These are phyloP conservation scores for Suhomyces pyralidae DNA, from an alignment of 805 yeast species.

Conservation along the genomic window DNA sequence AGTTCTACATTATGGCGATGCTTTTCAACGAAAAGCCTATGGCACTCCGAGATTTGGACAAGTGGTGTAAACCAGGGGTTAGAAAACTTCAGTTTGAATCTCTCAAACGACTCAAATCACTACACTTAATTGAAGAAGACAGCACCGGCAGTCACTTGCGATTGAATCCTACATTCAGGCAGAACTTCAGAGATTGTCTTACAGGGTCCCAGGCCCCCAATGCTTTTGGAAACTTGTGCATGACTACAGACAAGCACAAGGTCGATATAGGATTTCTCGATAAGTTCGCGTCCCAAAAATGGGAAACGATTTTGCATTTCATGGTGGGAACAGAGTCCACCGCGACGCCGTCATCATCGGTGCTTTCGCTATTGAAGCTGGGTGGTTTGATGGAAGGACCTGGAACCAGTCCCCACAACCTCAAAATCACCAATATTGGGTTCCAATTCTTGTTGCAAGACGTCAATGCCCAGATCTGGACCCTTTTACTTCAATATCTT, in stretches of 20 bases:
- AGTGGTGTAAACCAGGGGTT: conserved; percentile 69
- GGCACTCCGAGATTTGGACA: conserved; percentile 61
- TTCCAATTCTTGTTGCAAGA: conserved; percentile 93
- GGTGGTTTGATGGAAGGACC: conserved; percentile 84
- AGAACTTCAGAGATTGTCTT: conserved; percentile 74
- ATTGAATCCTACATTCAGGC: conserved; percentile 70
- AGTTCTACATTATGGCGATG: conserved; percentile 83
- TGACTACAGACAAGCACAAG: conserved; percentile 49
- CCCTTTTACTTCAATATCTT: conserved; percentile 79
- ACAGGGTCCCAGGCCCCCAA: conserved; percentile 69
- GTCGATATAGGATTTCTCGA: conserved; percentile 70
- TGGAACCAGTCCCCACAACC: conserved; percentile 29
- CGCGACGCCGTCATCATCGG: conserved; percentile 75
- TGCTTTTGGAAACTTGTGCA: conserved; percentile 75
- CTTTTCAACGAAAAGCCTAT: conserved; percentile 76
- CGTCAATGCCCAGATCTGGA: conserved; percentile 93
- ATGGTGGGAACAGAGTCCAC: conserved; percentile 91
- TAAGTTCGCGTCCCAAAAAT: conserved; percentile 75
- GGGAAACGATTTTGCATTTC: conserved; percentile 95
- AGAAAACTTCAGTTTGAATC: conserved; percentile 69
- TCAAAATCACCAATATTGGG: conserved; percentile 84
- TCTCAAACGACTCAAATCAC: conserved; percentile 65
- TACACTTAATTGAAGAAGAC: conserved; percentile 71
- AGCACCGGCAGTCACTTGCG: conserved; percentile 45
- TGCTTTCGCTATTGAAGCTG: conserved; percentile 67